These are phyloP conservation scores for Gossypium davidsonii DNA, from an alignment of 441 rosid species.

Conservation along the genomic window DNA sequence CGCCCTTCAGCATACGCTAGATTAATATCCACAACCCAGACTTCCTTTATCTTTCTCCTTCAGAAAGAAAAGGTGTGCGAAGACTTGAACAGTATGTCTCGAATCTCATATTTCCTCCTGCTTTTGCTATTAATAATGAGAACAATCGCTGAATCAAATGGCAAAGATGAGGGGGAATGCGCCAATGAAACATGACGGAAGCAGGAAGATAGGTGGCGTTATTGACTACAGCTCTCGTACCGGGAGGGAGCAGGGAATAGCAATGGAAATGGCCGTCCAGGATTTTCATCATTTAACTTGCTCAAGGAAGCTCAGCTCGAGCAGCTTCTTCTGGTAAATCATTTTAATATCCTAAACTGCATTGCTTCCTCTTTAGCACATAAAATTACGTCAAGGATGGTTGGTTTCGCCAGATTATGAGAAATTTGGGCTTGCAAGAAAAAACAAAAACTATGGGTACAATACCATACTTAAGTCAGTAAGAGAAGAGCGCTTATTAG, in stretches of 20 bases:
- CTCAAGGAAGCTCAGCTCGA: constrained; percentile 9
- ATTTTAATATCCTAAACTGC: no score
- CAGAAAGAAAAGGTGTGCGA: neutral
- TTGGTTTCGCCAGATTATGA: no score
- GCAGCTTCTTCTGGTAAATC: constrained; percentile 18
- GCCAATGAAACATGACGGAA: neutral
- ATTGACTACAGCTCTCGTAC: constrained; percentile 16
- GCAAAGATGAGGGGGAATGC: neutral
- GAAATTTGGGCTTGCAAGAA: no score
- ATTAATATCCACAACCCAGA: neutral
- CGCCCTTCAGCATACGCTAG: neutral
- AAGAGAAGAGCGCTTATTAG: no score
- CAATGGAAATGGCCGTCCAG: constrained; percentile 25
- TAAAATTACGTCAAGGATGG: no score
- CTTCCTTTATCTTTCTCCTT: neutral
- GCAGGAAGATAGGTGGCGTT: constrained; percentile 16
- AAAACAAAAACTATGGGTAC: no score
- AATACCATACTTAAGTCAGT: no score
- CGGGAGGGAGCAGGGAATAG: constrained; percentile 26
- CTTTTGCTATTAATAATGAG: neutral
- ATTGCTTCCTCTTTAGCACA: no score
- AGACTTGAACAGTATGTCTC: neutral
- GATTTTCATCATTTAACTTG: constrained; percentile 16
- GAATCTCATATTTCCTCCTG: neutral
- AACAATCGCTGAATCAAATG: neutral